Conservation (phyloP, 1,284 basidiomycete species). For the Ceratorhiza oryzae-sativae region DNA sequence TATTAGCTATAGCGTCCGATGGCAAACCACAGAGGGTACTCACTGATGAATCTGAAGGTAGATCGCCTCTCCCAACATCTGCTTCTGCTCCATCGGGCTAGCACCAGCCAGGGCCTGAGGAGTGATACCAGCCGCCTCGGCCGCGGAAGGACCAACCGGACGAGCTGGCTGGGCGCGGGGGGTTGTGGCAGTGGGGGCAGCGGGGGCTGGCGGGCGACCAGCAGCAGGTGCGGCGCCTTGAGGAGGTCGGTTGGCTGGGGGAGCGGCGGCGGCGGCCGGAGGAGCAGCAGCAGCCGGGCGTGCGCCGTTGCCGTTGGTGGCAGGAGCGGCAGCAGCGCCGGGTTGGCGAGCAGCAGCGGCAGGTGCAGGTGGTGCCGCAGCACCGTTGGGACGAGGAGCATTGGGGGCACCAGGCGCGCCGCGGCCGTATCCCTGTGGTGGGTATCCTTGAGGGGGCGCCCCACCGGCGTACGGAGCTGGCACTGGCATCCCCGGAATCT, state of each 20-base stretch:
- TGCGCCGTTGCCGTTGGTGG: slow-evolving; percentile 48
- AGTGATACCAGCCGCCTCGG: slow-evolving; percentile 49
- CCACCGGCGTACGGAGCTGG: slow-evolving; percentile 71
- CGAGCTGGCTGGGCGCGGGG: slow-evolving; percentile 42
- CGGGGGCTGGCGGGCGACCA: slow-evolving; percentile 52
- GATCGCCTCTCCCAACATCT: slow-evolving; percentile 92
- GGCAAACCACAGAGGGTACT: slow-evolving; percentile 50
- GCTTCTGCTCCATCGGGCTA: slow-evolving; percentile 91
- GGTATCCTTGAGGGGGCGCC: slow-evolving; percentile 52
- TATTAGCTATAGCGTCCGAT: slow-evolving; percentile 40
- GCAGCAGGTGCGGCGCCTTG: slow-evolving; percentile 34
- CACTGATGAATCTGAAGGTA: slow-evolving; percentile 87
- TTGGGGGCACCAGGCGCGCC: slow-evolving; percentile 66
- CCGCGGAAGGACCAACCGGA: slow-evolving; percentile 41
- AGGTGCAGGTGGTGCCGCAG: slow-evolving; percentile 58
- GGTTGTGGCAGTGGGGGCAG: slow-evolving; percentile 58
- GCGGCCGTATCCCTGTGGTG: slow-evolving; percentile 65
- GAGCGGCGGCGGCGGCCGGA: slow-evolving; percentile 48
- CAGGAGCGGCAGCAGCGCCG: slow-evolving; percentile 30
- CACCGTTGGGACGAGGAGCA: slow-evolving; percentile 46
- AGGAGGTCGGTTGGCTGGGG: slow-evolving; percentile 32
- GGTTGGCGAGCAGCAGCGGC: slow-evolving; percentile 51
- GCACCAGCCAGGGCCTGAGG: slow-evolving; percentile 71
- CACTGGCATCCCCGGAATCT: slow-evolving; percentile 71
- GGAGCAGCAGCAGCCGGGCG: slow-evolving; percentile 49